phyloP scores from a whole-genome alignment of 495 filamentous ascomycete genomes.

The Penicillium waksmanii region DNA sequence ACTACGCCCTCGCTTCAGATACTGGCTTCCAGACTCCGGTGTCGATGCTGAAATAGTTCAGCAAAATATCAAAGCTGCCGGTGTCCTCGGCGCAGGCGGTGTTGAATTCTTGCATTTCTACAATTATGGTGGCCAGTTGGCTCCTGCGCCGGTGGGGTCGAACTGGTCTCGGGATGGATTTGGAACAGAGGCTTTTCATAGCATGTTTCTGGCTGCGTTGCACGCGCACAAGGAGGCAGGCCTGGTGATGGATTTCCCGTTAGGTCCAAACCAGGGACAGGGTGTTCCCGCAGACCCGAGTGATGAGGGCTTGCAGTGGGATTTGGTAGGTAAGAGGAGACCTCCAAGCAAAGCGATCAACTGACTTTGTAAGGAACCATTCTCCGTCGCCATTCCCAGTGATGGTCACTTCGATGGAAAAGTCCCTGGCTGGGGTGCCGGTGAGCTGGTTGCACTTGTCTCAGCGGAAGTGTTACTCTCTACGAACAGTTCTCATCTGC shows the following conservation, averaged over 20 bases:
- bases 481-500: constrained; percentile 16
- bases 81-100: constrained; percentile 42
- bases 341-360: no score
- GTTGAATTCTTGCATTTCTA: constrained; percentile 49
- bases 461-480: constrained; percentile 31
- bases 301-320: constrained; percentile 40
- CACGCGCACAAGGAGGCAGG: constrained; percentile 41
- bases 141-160: constrained; percentile 5
- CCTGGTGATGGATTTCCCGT: constrained; percentile 49
- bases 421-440: constrained; percentile 44
- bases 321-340: constrained; percentile 30
- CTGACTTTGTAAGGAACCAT: constrained; percentile 16
- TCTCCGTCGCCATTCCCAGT: constrained; percentile 25
- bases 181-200: constrained; percentile 45
- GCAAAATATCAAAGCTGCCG: constrained; percentile 38
- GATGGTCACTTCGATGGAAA: constrained; percentile 34
- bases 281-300: constrained; percentile 47
- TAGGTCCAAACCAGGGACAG: constrained; percentile 53
- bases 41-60: constrained; percentile 34
- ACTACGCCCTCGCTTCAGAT: constrained; percentile 35
- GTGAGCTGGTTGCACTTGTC: constrained; percentile 36
- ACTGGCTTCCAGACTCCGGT: constrained; percentile 50
- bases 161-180: constrained; percentile 55
- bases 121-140: constrained; percentile 35
- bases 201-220: constrained; percentile 40